Conservation (phyloP, 176 grass and related monocot genomes). For the Paspalum notatum region DNA sequence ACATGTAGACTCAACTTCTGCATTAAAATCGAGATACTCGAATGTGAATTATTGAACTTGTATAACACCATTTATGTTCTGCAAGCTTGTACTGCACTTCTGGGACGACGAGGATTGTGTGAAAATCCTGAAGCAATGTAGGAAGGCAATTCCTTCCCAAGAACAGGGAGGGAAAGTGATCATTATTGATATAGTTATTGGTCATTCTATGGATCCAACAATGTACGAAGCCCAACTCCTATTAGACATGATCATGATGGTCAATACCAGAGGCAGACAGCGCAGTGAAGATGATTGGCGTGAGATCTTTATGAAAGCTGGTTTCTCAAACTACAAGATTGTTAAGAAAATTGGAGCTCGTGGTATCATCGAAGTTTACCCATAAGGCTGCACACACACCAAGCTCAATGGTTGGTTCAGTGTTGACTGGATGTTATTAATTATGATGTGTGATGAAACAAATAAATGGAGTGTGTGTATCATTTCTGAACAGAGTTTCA, state of each 20-base stretch:
- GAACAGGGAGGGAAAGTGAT: slow-evolving; percentile 51
- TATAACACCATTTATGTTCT: too few species aligned
- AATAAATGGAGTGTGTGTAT: neutral
- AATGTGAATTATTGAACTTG: too few species aligned
- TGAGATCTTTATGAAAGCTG: neutral
- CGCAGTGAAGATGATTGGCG: slow-evolving; percentile 41
- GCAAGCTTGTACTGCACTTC: slow-evolving; percentile 46
- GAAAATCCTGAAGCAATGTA: slow-evolving; percentile 49
- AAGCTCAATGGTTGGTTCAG: neutral
- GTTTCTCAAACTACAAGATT: neutral
- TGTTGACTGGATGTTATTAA: neutral
- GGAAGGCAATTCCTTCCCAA: slow-evolving; percentile 38
- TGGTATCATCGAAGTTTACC: neutral
- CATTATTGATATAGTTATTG: slow-evolving; percentile 37
- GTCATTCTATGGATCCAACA: neutral
- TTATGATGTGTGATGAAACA: neutral
- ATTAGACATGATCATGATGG: slow-evolving; percentile 44
- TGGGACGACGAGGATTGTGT: slow-evolving; percentile 49
- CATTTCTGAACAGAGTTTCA: neutral
- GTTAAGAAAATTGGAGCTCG: neutral
- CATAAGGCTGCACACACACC: neutral
- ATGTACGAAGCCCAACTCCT: slow-evolving; percentile 35
- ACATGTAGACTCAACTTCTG: neutral
- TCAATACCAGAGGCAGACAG: slow-evolving; percentile 27
- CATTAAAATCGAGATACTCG: too few species aligned